phyloP scores from a whole-genome alignment of 306 rosid species.

The Vicia sativa region DNA sequence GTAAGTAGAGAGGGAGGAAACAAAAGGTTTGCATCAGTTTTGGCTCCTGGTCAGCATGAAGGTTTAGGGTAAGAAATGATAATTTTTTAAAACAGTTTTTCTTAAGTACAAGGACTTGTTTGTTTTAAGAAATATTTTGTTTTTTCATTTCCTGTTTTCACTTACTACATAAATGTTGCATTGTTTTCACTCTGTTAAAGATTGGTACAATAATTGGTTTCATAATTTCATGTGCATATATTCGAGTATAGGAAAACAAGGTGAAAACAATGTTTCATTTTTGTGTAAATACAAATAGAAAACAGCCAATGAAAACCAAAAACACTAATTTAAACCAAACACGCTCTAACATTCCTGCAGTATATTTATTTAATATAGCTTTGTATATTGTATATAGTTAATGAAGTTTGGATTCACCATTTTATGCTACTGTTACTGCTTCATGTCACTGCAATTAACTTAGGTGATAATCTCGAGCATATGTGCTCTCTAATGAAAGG shows the following conservation, averaged over 20 bases:
- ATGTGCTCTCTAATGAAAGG: neutral
- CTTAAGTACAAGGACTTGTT: constrained; percentile 6
- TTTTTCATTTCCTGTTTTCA: neutral
- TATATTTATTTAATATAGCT: neutral
- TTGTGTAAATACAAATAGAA: neutral
- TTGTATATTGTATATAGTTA: neutral
- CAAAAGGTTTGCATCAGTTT: constrained; percentile 84
- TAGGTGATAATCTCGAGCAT: neutral
- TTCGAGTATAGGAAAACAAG: neutral
- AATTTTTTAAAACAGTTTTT: constrained; percentile 32
- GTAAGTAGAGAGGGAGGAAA: constrained; percentile 91
- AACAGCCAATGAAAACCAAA: neutral
- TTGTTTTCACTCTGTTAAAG: constrained; percentile 2
- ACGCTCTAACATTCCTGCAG: neutral
- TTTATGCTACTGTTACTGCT: neutral
- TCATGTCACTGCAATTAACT: neutral
- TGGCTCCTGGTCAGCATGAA: constrained; percentile 99
- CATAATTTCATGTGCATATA: neutral
- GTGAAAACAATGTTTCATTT: neutral
- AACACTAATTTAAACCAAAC: neutral
- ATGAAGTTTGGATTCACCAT: neutral
- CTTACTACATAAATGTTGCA: neutral
- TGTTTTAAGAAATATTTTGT: neutral
- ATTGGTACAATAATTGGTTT: neutral
- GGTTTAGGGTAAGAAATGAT: constrained; percentile 78